These are phyloP conservation scores for Rosa persica DNA, from an alignment of 306 rosid species.

Conservation along the genomic window DNA sequence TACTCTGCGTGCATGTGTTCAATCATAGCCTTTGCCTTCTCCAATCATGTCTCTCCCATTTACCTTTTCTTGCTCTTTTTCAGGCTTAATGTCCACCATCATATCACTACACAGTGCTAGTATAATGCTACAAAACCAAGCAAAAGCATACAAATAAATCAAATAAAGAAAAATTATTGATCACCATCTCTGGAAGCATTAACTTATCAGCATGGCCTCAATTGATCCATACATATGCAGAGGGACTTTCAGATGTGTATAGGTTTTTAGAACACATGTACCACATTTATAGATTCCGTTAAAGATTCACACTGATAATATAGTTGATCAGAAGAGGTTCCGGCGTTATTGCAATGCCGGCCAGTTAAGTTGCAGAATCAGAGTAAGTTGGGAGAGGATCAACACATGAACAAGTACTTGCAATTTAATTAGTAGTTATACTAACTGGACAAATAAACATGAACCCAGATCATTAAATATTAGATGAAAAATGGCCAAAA, in stretches of 20 bases:
- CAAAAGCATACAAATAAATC: background rate
- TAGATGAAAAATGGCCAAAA: background rate
- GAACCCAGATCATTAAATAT: background rate
- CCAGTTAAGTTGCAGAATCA: background rate
- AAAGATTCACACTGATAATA: background rate
- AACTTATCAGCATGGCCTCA: background rate
- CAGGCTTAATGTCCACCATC: constrained; percentile 25
- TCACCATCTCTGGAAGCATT: background rate
- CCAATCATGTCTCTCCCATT: constrained; percentile 39
- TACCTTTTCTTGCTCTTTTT: constrained; percentile 24
- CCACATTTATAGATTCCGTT: background rate
- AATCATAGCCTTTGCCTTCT: constrained; percentile 35
- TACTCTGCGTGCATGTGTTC: constrained; percentile 45
- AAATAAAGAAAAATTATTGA: background rate
- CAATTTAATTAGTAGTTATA: background rate
- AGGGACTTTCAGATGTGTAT: background rate
- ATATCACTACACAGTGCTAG: background rate
- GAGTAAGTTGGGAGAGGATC: background rate
- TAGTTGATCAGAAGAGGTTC: background rate
- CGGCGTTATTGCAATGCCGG: background rate
- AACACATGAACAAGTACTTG: background rate
- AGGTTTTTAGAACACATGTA: background rate
- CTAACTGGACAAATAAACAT: background rate
- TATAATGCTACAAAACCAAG: background rate
- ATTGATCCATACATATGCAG: background rate